Conservation (phyloP, 2,329 filamentous ascomycete genomes). For the Verticillium albo-atrum region DNA sequence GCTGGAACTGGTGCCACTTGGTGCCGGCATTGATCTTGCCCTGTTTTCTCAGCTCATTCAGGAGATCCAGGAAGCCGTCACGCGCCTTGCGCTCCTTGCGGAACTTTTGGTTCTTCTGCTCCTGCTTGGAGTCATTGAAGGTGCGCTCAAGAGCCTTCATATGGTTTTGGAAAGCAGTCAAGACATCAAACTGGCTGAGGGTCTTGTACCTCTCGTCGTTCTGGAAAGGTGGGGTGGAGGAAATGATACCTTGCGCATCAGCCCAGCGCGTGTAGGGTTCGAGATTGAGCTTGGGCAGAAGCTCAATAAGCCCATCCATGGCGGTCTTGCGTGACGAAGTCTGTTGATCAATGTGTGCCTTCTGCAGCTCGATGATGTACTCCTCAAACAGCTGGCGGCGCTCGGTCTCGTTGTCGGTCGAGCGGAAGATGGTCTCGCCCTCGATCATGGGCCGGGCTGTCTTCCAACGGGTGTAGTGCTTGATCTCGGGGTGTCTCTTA, state of each 20-base stretch:
- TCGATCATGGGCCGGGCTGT: slow-evolving; percentile 92
- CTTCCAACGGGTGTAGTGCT: slow-evolving; percentile 95
- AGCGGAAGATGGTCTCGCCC: slow-evolving; percentile 91
- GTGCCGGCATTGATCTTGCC: slow-evolving; percentile 85
- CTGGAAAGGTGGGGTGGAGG: slow-evolving; percentile 72
- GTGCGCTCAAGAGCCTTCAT: slow-evolving; percentile 87
- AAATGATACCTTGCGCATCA: slow-evolving; percentile 79
- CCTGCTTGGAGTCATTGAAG: slow-evolving; percentile 87
- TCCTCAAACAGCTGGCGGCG: slow-evolving; percentile 89
- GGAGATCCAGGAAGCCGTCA: slow-evolving; percentile 71
- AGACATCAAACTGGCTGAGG: slow-evolving; percentile 82
- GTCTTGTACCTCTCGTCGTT: slow-evolving; percentile 79
- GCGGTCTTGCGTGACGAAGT: slow-evolving; percentile 69
- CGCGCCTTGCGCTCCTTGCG: slow-evolving; percentile 82
- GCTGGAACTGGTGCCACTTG: slow-evolving; percentile 82
- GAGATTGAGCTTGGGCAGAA: slow-evolving; percentile 75
- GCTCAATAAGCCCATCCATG: slow-evolving; percentile 74
- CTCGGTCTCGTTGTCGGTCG: slow-evolving; percentile 82
- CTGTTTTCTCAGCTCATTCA: slow-evolving; percentile 67
- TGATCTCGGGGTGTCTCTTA: slow-evolving; percentile 93
- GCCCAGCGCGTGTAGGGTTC: slow-evolving; percentile 95
- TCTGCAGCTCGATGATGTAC: slow-evolving; percentile 82
- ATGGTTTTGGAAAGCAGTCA: slow-evolving; percentile 91
- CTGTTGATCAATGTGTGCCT: slow-evolving; percentile 72
- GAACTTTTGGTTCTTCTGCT: slow-evolving; percentile 75